phyloP scores from a whole-genome alignment of 345 rosid species.

The Lumnitzera littorea region DNA sequence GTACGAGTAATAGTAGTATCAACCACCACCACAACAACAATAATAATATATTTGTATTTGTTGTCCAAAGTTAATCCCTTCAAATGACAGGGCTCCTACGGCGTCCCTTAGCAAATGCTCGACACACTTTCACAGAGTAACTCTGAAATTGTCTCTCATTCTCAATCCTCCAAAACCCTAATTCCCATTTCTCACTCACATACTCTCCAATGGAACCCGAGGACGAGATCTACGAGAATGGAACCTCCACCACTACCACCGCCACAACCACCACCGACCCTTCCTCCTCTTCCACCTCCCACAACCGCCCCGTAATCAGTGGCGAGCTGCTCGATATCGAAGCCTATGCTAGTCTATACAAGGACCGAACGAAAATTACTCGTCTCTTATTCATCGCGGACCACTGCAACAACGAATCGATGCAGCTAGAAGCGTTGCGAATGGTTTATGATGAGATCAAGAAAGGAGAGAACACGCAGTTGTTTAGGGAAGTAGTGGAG shows the following conservation, averaged over 20 bases:
- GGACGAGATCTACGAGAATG: conserved; percentile 56
- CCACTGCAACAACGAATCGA: conserved; percentile 51
- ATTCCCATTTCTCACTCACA: neutral
- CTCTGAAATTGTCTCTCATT: neutral
- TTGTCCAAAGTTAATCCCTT: no score
- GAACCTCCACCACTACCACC: neutral
- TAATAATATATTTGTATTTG: no score
- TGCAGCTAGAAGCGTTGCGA: conserved; percentile 79
- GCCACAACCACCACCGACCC: no score
- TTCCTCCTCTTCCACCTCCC: conserved; percentile 23
- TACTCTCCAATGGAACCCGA: conserved; percentile 52
- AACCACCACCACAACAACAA: no score
- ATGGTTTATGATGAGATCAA: conserved; percentile 95
- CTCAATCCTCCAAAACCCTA: neutral
- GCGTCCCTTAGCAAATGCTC: no score
- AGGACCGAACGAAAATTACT: conserved; percentile 79
- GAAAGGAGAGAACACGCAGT: conserved; percentile 90
- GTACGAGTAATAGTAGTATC: no score
- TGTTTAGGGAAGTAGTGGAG: conserved; percentile 66
- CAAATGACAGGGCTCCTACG: no score
- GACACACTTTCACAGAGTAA: no score
- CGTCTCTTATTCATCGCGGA: conserved; percentile 79
- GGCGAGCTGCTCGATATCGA: conserved; percentile 93
- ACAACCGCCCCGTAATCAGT: conserved; percentile 53
- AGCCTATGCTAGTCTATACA: conserved; percentile 81